phyloP scores from a whole-genome alignment of 2,329 filamentous ascomycete genomes.

The Colletotrichum ledebouriae region DNA sequence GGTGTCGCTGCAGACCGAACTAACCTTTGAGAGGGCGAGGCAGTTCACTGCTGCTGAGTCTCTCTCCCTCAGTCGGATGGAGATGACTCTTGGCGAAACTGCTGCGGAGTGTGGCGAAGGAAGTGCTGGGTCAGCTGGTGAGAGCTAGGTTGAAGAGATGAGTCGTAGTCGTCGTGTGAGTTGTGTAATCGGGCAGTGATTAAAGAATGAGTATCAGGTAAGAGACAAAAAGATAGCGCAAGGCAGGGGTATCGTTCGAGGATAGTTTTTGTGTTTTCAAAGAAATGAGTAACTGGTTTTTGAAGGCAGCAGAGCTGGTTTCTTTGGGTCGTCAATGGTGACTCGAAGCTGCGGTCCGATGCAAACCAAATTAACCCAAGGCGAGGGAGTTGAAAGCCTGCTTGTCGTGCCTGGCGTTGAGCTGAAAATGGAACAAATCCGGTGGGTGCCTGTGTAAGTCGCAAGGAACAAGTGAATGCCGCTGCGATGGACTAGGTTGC shows the following conservation, averaged over 20 bases:
- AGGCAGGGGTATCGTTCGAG: constrained; percentile 32
- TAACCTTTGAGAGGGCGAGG: constrained; percentile 36
- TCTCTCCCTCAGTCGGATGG: constrained; percentile 21
- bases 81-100: constrained; percentile 30
- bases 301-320: constrained; percentile 19
- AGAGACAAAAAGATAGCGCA: constrained; percentile 30
- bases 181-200: constrained; percentile 22
- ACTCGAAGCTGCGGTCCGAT: constrained; percentile 18
- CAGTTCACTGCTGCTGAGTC: constrained; percentile 30
- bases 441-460: constrained; percentile 46
- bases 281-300: constrained; percentile 24
- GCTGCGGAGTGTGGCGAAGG: constrained; percentile 36
- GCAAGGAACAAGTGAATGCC: constrained; percentile 67
- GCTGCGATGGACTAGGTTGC: constrained; percentile 52
- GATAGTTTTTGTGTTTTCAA: constrained; percentile 6
- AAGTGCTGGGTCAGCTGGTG: constrained; percentile 33
- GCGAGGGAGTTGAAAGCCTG: constrained; percentile 33
- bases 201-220: constrained; percentile 39
- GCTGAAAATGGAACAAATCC: constrained; percentile 31
- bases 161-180: constrained; percentile 40
- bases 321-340: constrained; percentile 14
- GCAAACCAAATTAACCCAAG: constrained; percentile 22
- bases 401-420: constrained; percentile 33
- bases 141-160: constrained; percentile 29
- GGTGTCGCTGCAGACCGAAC: constrained; percentile 14